These are phyloP conservation scores for Psidium friedrichsthalianum DNA, from an alignment of 345 rosid species.

Conservation along the genomic window DNA sequence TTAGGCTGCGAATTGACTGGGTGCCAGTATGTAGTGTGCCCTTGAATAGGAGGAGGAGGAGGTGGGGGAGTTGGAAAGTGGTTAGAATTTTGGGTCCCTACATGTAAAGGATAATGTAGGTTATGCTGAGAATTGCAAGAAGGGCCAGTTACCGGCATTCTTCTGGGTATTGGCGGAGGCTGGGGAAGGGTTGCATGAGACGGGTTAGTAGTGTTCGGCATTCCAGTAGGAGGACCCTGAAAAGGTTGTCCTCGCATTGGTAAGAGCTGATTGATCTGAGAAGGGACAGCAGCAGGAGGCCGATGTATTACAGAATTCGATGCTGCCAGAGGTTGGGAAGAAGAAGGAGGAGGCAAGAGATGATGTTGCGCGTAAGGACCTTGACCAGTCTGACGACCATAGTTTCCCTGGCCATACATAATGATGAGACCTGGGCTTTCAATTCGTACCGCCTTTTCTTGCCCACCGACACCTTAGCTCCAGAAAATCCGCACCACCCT, in stretches of 20 bases:
- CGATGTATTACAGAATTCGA: background rate
- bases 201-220: slow-evolving; percentile 16
- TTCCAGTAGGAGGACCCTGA: slow-evolving; percentile 19
- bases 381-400: slow-evolving; percentile 2
- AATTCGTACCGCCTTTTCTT: background rate
- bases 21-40: slow-evolving; percentile 14
- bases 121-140: slow-evolving; percentile 23
- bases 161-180: slow-evolving; percentile 10
- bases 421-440: background rate
- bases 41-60: slow-evolving; percentile 17
- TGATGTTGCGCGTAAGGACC: background rate
- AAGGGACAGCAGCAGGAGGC: slow-evolving; percentile 1
- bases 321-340: background rate
- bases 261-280: slow-evolving; percentile 9
- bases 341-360: background rate
- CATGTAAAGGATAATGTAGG: slow-evolving; percentile 7
- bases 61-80: slow-evolving; percentile 13
- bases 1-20: slow-evolving; percentile 12
- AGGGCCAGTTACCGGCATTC: slow-evolving; percentile 7
- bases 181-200: slow-evolving; percentile 10
- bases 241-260: slow-evolving; percentile 13
- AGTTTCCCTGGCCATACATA: slow-evolving; percentile 30
- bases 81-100: slow-evolving; percentile 13
- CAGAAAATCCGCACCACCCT: background rate
- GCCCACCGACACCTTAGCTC: background rate